Conservation (phyloP, 1,284 basidiomycete genomes). For the Phylloboletellus chloephorus region DNA sequence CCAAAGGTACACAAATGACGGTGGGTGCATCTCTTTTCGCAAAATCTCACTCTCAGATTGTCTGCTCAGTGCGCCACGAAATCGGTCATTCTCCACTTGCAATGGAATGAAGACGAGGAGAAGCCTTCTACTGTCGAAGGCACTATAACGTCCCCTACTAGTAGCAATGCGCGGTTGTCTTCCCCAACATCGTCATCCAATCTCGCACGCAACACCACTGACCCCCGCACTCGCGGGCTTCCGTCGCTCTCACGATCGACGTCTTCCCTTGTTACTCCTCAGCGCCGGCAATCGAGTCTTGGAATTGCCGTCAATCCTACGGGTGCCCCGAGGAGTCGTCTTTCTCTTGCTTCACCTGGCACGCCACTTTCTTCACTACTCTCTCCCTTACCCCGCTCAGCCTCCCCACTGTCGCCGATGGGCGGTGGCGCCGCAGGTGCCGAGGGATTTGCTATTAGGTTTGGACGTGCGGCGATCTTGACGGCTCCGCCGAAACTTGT, state of each 20-base stretch:
- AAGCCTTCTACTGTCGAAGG: constrained; percentile 22
- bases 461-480: constrained; percentile 64
- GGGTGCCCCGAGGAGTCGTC: constrained; percentile 18
- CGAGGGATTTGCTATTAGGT: constrained; percentile 42
- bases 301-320: constrained; percentile 26
- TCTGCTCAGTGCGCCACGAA: constrained; percentile 74
- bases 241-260: constrained; percentile 47
- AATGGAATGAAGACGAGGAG: constrained; percentile 71
- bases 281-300: constrained; percentile 44
- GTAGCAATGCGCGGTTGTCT: constrained; percentile 19
- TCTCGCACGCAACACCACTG: constrained; percentile 20
- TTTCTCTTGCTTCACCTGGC: constrained; percentile 36
- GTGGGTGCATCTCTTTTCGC: constrained; percentile 38
- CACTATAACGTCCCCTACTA: constrained; percentile 17
- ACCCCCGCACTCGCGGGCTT: constrained; percentile 36
- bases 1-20: constrained; percentile 86
- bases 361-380: constrained; percentile 41
- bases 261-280: constrained; percentile 39
- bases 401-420: constrained; percentile 36
- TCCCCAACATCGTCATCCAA: constrained; percentile 25
- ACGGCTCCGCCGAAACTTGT: constrained; percentile 75
- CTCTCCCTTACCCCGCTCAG: constrained; percentile 36
- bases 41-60: neutral
- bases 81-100: constrained; percentile 79
- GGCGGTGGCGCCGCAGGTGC: constrained; percentile 24